Evolutionary conservation across 2,329 filamentous ascomycete genomes (phyloP), one percentile per base, ranked within the genome.

Genomic region (Penicillium palitans): DNA sequence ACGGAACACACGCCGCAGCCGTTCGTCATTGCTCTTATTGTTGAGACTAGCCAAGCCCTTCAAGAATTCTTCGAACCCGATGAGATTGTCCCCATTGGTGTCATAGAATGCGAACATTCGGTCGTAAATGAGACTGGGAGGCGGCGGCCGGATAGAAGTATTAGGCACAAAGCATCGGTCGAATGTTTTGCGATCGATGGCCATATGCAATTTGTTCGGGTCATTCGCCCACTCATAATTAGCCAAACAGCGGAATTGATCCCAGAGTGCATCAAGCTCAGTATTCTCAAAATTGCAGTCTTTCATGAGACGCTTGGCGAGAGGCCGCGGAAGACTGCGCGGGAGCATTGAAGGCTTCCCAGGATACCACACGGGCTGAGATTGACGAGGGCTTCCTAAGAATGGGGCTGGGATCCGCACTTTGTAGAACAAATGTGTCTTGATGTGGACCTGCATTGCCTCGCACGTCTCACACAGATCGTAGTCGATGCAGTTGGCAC

Each of bases 81-180:
- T 97, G 8, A 96, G 80, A 24, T 90, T 90, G 71, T 99, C 91
- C 42, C 86, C 84, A 72, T 98, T 93, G 33, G 88, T 90, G 75
- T 99, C 95, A 74, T 97, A 99, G 74, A 97, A 97, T 51, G 90
- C 86, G 76, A 98, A 99, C 84, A 97, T 95, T 65, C 95, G 89
- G 73, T 99, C 93, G 70, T 96, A 95, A 59, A 99, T 90, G 15
- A 96, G 84, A 72, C 96, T 97, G 1, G 93, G 91, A 0, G 89
- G 84, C 12, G 89, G 86, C 55, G 91, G 88, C 33, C 88, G 85
- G 58, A 87, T 85, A n/a, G 89, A 89, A 15, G 89, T 90, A n/a
- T 90, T 90, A 4, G 91, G 91, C 8, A 96, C 88, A 60, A 98
- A 87, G 66, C 92, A 96, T 48, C 90, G 87, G 72, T 97, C 91